Conservation (phyloP, 306 rosid species). For the Sicyos baderoa region DNA sequence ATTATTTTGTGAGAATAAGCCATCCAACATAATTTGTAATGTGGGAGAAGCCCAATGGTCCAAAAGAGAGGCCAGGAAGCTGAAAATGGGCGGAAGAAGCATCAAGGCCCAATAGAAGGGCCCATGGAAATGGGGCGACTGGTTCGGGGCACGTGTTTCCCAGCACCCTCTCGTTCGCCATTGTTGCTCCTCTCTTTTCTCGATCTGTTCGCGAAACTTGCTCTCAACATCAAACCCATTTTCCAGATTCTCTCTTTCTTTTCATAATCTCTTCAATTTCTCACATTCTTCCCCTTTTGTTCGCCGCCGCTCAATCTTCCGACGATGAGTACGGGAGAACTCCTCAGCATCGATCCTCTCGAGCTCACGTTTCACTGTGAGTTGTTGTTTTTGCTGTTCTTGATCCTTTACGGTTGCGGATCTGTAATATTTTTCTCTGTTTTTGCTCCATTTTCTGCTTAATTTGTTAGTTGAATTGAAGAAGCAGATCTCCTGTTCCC, state of each 20-base stretch:
- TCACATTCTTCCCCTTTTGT: neutral
- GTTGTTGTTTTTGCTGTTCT: too few relatives aligned
- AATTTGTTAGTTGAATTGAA: conserved; percentile 61
- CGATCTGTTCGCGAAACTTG: conserved; percentile 15
- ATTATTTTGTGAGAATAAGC: too few relatives aligned
- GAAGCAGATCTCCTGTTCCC: conserved; percentile 91
- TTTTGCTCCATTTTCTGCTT: neutral
- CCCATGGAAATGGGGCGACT: neutral
- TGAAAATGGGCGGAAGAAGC: neutral
- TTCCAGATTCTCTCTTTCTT: conserved; percentile 9
- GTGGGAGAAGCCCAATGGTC: too few relatives aligned
- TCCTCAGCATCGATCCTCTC: conserved; percentile 73
- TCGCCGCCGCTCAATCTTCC: conserved; percentile 9
- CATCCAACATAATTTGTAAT: too few relatives aligned
- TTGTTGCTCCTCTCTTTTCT: conserved; percentile 13
- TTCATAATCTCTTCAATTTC: neutral
- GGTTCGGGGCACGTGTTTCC: conserved; percentile 17
- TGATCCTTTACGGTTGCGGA: conserved; percentile 6
- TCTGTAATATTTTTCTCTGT: conserved; percentile 25
- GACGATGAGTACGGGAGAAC: conserved; percentile 73
- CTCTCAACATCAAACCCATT: conserved; percentile 11
- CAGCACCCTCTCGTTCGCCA: conserved; percentile 1
- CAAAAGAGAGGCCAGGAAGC: neutral
- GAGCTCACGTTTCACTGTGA: conserved; percentile 75
- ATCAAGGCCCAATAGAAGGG: neutral